Conservation (phyloP, 2,329 filamentous ascomycete species). For the Sarocladium brachiariae region DNA sequence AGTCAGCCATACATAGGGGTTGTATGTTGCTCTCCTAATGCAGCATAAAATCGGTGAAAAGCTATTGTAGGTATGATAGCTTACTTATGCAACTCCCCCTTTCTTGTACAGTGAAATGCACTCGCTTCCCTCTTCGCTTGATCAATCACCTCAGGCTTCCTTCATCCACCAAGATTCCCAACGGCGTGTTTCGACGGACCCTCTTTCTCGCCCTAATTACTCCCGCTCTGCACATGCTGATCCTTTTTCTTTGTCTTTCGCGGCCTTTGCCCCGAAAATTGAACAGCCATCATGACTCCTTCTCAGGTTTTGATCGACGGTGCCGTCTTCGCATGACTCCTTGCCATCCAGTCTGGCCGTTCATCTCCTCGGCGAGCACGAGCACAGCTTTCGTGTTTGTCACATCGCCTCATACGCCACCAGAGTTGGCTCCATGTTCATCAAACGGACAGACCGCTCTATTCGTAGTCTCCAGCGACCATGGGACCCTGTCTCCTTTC, state of each 20-base stretch:
- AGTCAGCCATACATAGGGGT: too few species aligned
- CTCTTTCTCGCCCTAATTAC: not conserved
- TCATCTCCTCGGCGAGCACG: too few species aligned
- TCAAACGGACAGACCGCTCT: slow-evolving; percentile 1
- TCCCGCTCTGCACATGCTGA: not conserved
- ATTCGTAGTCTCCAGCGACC: not conserved
- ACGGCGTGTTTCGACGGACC: not conserved
- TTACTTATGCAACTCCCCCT: too few species aligned
- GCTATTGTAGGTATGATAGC: not conserved
- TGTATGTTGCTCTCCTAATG: too few species aligned
- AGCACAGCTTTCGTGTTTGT: too few species aligned
- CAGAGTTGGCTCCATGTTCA: not conserved
- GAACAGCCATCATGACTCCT: not conserved
- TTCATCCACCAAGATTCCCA: not conserved
- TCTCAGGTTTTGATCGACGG: slow-evolving; percentile 2
- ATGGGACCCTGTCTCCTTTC: not conserved
- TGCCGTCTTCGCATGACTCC: not conserved
- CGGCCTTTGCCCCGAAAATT: not conserved
- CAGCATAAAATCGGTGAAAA: not conserved
- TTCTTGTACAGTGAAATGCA: too few species aligned
- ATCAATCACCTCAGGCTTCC: too few species aligned
- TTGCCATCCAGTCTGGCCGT: not conserved
- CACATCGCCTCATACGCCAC: not conserved
- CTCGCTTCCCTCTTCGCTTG: too few species aligned
- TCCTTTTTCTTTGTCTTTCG: not conserved